Evolutionary conservation across 75 land plant species (phyloP), one percentile per base, ranked within the genome.

Genomic region (Picea sitchensis): DNA sequence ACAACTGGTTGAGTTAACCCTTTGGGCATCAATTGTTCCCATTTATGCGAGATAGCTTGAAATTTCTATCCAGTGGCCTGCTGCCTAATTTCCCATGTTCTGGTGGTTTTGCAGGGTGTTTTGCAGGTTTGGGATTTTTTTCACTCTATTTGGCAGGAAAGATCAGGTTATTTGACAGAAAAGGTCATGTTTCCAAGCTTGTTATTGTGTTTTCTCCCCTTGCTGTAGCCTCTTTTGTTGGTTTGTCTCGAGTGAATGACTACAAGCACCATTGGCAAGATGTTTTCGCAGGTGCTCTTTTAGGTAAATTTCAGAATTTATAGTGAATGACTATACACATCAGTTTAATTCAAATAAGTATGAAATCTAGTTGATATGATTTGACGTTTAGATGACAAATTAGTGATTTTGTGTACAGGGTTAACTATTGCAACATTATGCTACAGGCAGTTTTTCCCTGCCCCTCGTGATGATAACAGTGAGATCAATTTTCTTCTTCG

Each of bases 221-320:
- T 15, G 89, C 92, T 59, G 59, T 78, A 51, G 94, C 97, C 18
- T 84, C 89, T n/a, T 82, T 94, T 51, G 86, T 95, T 14, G 94
- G 84, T 17, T 61, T 95, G 64, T 95, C 97, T 57, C 95, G 97
- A 65, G 95, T 94, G 30, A 91, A 91, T 86, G 96, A 94, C 59
- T 94, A 94, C 83, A 90, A 94, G 91, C 98, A 95, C 80, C 97
- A 95, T 72, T 95, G 98, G 98, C 89, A 90, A 73, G 97, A 95
- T 86, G 92, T 95, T 1, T 87, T 95, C 76, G 87, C 82, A 18
- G 98, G 94, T 54, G 94, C 87, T 21, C 47, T 91, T 26, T 8
- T 95, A 81, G 98, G 98, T 93, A 62, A 74, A 54, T 76, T 73
- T 26, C 31, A 76, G 36, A 6, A 21, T 65, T 11, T 58, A 17